Conservation (phyloP, 2,329 filamentous ascomycete genomes). For the Fusarium poae region DNA sequence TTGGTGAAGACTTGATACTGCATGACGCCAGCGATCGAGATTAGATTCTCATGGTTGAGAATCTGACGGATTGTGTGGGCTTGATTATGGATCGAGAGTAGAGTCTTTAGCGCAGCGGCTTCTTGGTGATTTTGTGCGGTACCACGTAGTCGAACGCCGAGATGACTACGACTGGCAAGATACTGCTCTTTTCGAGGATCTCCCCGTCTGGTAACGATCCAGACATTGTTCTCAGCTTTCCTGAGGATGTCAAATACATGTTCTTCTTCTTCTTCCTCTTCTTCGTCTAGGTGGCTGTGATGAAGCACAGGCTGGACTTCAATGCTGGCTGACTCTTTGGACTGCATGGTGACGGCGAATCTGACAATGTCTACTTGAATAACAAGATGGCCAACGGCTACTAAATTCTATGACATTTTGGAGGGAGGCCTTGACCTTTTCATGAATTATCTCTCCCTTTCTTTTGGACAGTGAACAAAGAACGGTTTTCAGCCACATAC, state of each 20-base stretch:
- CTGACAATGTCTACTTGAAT: conserved; percentile 1
- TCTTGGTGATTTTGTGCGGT: conserved; percentile 35
- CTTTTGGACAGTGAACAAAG: conserved; percentile 40
- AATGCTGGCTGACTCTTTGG: not conserved
- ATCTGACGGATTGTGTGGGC: conserved; percentile 52
- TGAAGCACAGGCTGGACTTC: not conserved
- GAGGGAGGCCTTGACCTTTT: not conserved
- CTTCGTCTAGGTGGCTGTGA: not conserved
- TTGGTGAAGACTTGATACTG: conserved; percentile 39
- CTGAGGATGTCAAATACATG: conserved; percentile 51
- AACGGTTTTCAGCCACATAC: conserved; percentile 9
- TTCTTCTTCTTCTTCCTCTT: conserved; percentile 2
- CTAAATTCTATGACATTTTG: not conserved
- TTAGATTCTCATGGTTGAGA: conserved; percentile 64
- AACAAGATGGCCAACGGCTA: not conserved
- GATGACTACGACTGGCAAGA: conserved; percentile 48
- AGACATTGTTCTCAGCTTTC: conserved; percentile 47
- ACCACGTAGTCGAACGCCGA: conserved; percentile 18
- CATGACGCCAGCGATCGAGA: conserved; percentile 59
- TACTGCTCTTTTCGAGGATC: conserved; percentile 52
- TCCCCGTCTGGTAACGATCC: conserved; percentile 50
- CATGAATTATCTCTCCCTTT: not conserved
- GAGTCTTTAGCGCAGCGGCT: conserved; percentile 41
- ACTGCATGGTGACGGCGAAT: conserved; percentile 20
- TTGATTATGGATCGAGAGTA: conserved; percentile 45